Evolutionary conservation across 108 stramenopile genomes (phyloP).

Genomic region (Discostella stelligeroides): DNA sequence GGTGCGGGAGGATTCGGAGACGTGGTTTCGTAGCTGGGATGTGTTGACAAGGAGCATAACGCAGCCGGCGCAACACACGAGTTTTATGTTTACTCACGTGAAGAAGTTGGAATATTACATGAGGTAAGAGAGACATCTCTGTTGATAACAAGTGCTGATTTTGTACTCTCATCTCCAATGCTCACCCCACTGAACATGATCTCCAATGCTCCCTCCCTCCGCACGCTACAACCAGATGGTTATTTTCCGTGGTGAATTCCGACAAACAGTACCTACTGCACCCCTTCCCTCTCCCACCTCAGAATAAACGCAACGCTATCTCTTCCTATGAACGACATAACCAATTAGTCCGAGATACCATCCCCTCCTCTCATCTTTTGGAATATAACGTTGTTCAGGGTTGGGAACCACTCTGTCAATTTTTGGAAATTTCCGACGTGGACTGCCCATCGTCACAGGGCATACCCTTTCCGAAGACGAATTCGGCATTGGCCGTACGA

Average conservation of each 20-base stretch:
- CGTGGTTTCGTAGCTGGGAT: constrained; percentile 82
- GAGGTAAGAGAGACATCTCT: constrained; percentile 29
- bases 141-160: not conserved
- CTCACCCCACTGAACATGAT: not conserved
- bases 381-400: constrained; percentile 78
- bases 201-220: too few species aligned
- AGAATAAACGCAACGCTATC: constrained; percentile 64
- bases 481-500: constrained; percentile 63
- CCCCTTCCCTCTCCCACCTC: constrained; percentile 59
- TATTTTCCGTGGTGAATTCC: constrained; percentile 69
- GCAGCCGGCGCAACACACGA: constrained; percentile 56
- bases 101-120: constrained; percentile 63
- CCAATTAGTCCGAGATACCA: constrained; percentile 52
- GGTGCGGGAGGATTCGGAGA: constrained; percentile 66
- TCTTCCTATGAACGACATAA: constrained; percentile 73
- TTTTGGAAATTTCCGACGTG: constrained; percentile 56
- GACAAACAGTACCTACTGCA: constrained; percentile 60
- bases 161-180: not conserved
- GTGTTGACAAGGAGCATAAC: constrained; percentile 65
- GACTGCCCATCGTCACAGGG: constrained; percentile 60
- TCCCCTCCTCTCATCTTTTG: constrained; percentile 64
- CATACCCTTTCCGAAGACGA: constrained; percentile 74
- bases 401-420: constrained; percentile 78
- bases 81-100: constrained; percentile 52
- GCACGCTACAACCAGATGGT: constrained; percentile 58